A percentile compares a stretch with the other conserved stretches of the same genome.
These are phyloP conservation scores for Aegilops sharonensis DNA, from an alignment of 176 grass and related monocot species.

Conservation along the genomic window DNA sequence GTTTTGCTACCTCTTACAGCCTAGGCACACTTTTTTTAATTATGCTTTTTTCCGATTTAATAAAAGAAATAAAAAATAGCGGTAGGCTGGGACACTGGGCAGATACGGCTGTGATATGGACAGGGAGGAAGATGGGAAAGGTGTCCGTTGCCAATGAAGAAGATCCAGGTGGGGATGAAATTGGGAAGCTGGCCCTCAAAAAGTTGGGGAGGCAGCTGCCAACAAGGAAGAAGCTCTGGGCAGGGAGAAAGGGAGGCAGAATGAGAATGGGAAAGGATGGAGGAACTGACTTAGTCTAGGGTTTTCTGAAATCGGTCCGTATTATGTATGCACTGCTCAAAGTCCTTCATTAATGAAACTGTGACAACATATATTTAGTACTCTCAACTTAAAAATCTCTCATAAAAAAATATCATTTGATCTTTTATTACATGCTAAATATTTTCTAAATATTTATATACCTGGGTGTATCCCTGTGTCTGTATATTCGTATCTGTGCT, in stretches of 20 bases:
- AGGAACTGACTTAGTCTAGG: background rate
- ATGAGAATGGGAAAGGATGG: background rate
- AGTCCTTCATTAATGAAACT: background rate
- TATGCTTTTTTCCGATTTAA: background rate
- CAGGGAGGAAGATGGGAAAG: background rate
- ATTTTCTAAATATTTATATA: no score
- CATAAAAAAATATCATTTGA: no score
- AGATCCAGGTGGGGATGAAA: background rate
- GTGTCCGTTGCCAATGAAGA: background rate
- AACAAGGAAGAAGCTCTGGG: background rate
- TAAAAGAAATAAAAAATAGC: background rate
- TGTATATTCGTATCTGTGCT: no score
- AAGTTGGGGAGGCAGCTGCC: background rate
- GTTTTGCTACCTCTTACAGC: no score
- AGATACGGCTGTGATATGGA: background rate
- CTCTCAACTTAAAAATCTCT: no score
- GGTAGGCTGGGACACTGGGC: background rate
- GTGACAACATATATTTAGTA: background rate
- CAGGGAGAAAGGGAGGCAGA: background rate
- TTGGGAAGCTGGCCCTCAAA: no score
- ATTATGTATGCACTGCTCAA: background rate
- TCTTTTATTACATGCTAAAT: no score
- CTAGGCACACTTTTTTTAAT: no score
- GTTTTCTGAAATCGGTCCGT: background rate
- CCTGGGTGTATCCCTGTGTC: no score